Evolutionary conservation across 2,329 filamentous ascomycete genomes (phyloP).

Genomic region (Fonsecaea nubica): DNA sequence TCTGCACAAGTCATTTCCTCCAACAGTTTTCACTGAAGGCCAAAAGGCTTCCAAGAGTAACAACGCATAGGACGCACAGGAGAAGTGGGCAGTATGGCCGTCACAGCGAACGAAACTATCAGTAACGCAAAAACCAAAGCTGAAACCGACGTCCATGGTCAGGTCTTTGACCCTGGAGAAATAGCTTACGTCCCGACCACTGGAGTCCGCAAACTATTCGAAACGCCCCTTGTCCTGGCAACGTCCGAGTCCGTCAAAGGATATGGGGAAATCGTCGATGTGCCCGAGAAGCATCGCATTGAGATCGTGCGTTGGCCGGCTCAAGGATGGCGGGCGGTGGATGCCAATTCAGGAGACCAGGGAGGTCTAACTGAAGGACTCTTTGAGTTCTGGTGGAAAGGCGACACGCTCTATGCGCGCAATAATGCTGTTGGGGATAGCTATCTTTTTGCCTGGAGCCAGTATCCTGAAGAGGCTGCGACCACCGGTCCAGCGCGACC

Average conservation of each 20-base stretch:
- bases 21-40: background rate
- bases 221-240: constrained; percentile 15
- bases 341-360: constrained; percentile 27
- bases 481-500: constrained; percentile 4
- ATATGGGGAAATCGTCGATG: constrained; percentile 27
- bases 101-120: constrained; percentile 10
- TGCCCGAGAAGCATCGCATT: constrained; percentile 22
- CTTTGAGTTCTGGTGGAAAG: constrained; percentile 33
- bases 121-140: background rate
- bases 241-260: constrained; percentile 26
- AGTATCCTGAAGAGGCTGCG: constrained; percentile 22
- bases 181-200: constrained; percentile 26
- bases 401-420: constrained; percentile 29
- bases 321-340: constrained; percentile 25
- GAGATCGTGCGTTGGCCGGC: constrained; percentile 30
- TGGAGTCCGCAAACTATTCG: constrained; percentile 25
- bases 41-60: background rate
- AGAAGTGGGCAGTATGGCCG: constrained; percentile 4
- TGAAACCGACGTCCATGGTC: background rate
- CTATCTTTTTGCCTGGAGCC: constrained; percentile 32
- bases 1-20: background rate
- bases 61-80: background rate
- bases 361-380: constrained; percentile 26
- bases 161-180: constrained; percentile 24
- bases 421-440: constrained; percentile 28